Evolutionary conservation across 2,329 filamentous ascomycete genomes (phyloP).

Genomic region (Fonsecaea erecta): DNA sequence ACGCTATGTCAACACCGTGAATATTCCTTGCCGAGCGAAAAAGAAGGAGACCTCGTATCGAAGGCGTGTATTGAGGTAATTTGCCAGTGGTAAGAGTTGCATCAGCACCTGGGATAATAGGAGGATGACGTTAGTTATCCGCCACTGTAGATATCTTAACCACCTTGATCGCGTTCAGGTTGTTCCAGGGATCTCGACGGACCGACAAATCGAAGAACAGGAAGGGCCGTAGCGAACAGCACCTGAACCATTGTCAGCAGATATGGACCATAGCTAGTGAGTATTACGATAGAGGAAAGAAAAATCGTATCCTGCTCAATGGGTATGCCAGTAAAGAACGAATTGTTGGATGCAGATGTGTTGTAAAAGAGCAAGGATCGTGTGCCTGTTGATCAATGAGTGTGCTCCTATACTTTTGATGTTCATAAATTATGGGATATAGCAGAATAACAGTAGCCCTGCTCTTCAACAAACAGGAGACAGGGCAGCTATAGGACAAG

Average conservation of each 20-base stretch:
- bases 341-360: too few species aligned
- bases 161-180: slow-evolving; percentile 5
- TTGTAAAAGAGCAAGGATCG: too few species aligned
- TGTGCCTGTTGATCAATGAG: background rate
- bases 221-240: slow-evolving; percentile 32
- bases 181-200: slow-evolving; percentile 16
- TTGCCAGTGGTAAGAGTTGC: background rate
- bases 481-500: background rate
- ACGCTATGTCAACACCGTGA: background rate
- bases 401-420: background rate
- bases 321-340: background rate
- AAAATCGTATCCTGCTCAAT: background rate
- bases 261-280: slow-evolving; percentile 15
- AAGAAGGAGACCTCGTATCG: background rate
- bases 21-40: background rate
- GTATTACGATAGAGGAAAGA: slow-evolving; percentile 18
- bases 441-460: background rate
- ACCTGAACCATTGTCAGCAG: slow-evolving; percentile 34
- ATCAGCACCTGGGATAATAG: slow-evolving; percentile 6
- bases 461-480: background rate
- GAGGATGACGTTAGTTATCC: slow-evolving; percentile 14
- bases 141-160: background rate
- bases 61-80: background rate
- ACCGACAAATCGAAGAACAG: slow-evolving; percentile 26
- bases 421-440: background rate